Conservation (phyloP, 2,329 filamentous ascomycete genomes). For the Tetracladium maxilliforme region DNA sequence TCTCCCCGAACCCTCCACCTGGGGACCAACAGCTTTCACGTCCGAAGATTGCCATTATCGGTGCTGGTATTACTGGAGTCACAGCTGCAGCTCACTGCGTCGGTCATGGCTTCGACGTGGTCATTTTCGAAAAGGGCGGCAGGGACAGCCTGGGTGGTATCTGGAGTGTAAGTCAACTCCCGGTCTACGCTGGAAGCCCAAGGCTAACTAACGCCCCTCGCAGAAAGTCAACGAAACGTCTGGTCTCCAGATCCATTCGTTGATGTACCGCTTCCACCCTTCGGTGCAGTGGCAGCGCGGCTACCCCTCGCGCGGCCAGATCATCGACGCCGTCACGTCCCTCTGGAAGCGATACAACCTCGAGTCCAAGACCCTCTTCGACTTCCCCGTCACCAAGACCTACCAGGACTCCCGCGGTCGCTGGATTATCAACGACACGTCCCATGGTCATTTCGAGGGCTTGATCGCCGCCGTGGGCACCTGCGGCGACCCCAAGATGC, state of each 20-base stretch:
- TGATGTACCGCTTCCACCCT: constrained; percentile 84
- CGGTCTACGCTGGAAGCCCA: too few relatives aligned
- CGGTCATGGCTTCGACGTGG: constrained; percentile 72
- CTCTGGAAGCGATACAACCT: constrained; percentile 67
- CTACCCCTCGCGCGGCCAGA: constrained; percentile 67
- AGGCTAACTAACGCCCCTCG: constrained; percentile 1
- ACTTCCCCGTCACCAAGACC: constrained; percentile 52
- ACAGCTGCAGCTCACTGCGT: constrained; percentile 71
- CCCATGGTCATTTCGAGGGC: constrained; percentile 62
- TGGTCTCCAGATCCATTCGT: constrained; percentile 66
- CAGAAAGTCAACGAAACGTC: constrained; percentile 72
- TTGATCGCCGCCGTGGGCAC: constrained; percentile 67
- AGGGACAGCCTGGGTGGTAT: constrained; percentile 60
- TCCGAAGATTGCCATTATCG: constrained; percentile 55
- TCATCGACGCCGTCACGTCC: constrained; percentile 54
- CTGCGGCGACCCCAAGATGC: constrained; percentile 65
- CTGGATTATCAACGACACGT: constrained; percentile 65
- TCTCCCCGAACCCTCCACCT: constrained; percentile 56
- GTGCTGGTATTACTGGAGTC: constrained; percentile 59
- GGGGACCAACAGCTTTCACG: constrained; percentile 38
- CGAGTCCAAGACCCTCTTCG: constrained; percentile 55
- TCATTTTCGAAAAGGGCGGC: constrained; percentile 60
- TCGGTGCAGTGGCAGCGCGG: constrained; percentile 59
- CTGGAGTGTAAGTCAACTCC: constrained; percentile 47
- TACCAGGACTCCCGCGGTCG: constrained; percentile 52